phyloP scores from a whole-genome alignment of 1,284 basidiomycete genomes.

The Rhodotorula sp. region DNA sequence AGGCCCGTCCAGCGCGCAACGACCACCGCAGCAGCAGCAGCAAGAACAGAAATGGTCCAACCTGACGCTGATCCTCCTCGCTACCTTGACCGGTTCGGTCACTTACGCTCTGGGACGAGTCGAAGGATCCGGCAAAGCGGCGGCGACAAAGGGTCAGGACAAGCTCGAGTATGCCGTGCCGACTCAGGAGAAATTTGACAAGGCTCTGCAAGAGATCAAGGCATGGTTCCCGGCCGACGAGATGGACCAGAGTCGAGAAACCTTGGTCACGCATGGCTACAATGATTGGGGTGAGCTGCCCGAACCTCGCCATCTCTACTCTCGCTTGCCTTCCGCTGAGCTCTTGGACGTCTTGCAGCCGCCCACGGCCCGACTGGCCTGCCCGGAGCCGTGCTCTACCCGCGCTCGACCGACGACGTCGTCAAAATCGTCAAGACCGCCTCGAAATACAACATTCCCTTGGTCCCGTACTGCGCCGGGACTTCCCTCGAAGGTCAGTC shows the following conservation, averaged over 20 bases:
- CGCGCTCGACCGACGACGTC: slow-evolving; percentile 62
- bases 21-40: background rate
- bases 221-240: slow-evolving; percentile 37
- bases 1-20: background rate
- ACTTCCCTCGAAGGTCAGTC: slow-evolving; percentile 52
- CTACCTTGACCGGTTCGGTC: slow-evolving; percentile 40
- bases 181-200: slow-evolving; percentile 34
- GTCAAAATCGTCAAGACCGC: slow-evolving; percentile 63
- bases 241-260: slow-evolving; percentile 30
- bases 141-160: background rate
- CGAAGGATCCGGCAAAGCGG: background rate
- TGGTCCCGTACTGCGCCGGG: slow-evolving; percentile 68
- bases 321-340: background rate
- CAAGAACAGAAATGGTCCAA: slow-evolving; percentile 2
- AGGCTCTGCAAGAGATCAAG: slow-evolving; percentile 34
- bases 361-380: slow-evolving; percentile 41
- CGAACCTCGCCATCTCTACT: background rate
- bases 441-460: slow-evolving; percentile 63
- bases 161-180: slow-evolving; percentile 23
- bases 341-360: background rate
- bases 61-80: slow-evolving; percentile 38
- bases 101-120: slow-evolving; percentile 30
- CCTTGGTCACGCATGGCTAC: slow-evolving; percentile 39
- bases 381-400: slow-evolving; percentile 43
- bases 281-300: slow-evolving; percentile 23